Conservation (phyloP, 176 grass and related monocot species). For the sorghum (Sorghum bicolor) region Sorghum_bicolor_NCBIv3 NC_012874.2:61051001-61051500, state of each 20-base stretch:
- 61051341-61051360: constrained; percentile 7
- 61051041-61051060: constrained; percentile 11
- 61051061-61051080: not conserved
- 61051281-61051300: constrained; percentile 21
- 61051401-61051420: constrained; percentile 40
- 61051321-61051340: constrained; percentile 30
- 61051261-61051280: not conserved
- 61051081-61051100: not conserved
- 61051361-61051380: not conserved
- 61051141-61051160: constrained; percentile 90
- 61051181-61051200: constrained; percentile 99
- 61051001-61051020: not conserved
- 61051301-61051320: constrained; percentile 2
- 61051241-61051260: constrained; percentile 56
- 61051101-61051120: not conserved
- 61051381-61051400: constrained; percentile 56
- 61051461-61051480: not conserved
- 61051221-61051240: constrained; percentile 78
- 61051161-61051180: constrained; percentile 87
- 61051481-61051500: constrained; percentile 4
- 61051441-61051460: not conserved
- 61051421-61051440: constrained; percentile 19
- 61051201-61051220: constrained; percentile 81
- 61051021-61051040: not conserved
- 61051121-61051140: constrained; percentile 60